These are phyloP conservation scores for Amaranthus cruentus DNA, from an alignment of 148 eudicot species.

Conservation along the genomic window DNA sequence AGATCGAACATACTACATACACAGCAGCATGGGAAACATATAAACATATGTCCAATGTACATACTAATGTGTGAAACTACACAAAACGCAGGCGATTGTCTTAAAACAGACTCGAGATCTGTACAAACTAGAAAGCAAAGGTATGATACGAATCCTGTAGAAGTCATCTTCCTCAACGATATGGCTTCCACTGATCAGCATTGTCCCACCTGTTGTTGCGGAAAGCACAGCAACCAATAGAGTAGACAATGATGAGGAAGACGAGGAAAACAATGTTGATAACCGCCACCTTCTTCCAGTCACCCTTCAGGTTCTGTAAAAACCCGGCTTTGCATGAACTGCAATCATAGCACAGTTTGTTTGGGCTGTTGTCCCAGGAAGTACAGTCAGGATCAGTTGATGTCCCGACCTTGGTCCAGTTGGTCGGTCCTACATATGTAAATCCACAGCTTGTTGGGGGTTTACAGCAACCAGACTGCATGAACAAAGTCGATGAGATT, in stretches of 20 bases:
- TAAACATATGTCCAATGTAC: slow-evolving; percentile 5
- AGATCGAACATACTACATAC: neutral
- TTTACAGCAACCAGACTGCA: slow-evolving; percentile 96
- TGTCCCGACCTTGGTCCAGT: slow-evolving; percentile 40
- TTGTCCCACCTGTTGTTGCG: slow-evolving; percentile 82
- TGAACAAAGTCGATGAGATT: neutral
- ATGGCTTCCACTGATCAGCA: slow-evolving; percentile 40
- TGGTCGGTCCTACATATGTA: slow-evolving; percentile 53
- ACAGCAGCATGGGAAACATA: neutral
- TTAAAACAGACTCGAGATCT: slow-evolving; percentile 21
- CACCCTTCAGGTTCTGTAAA: slow-evolving; percentile 70
- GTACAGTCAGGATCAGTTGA: slow-evolving; percentile 47
- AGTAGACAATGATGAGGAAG: slow-evolving; percentile 75
- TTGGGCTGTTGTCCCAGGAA: slow-evolving; percentile 51
- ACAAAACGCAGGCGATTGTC: neutral
- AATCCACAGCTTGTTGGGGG: slow-evolving; percentile 62
- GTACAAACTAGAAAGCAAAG: slow-evolving; percentile 15
- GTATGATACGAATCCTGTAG: neutral
- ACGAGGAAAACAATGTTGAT: slow-evolving; percentile 65
- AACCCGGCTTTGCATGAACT: slow-evolving; percentile 87
- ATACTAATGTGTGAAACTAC: neutral
- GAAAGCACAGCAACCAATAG: slow-evolving; percentile 88
- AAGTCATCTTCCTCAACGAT: slow-evolving; percentile 28
- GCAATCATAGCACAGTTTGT: slow-evolving; percentile 63
- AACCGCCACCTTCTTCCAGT: slow-evolving; percentile 84